These are phyloP conservation scores for Wallacemonas sp. DNA, from an alignment of 208 protist genomes.

Conservation along the genomic window DNA sequence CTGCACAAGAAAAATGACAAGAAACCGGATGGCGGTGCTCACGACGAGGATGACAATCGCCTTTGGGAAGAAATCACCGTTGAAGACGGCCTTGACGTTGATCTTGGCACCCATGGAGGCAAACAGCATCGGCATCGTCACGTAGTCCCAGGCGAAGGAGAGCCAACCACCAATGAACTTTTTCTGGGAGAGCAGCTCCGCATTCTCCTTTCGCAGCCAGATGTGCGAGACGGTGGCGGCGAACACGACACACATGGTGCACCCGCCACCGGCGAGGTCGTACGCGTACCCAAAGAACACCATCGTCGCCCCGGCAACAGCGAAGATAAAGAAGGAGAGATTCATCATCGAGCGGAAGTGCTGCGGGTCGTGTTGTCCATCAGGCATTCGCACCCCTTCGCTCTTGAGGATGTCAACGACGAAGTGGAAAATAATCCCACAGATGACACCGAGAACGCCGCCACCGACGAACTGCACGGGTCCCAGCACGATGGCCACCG, in stretches of 20 bases:
- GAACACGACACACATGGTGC: slow-evolving; percentile 76
- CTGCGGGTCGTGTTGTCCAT: slow-evolving; percentile 48
- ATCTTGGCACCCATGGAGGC: slow-evolving; percentile 75
- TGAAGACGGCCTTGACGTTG: slow-evolving; percentile 60
- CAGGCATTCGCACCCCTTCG: slow-evolving; percentile 66
- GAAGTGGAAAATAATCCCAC: slow-evolving; percentile 65
- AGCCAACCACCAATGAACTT: slow-evolving; percentile 62
- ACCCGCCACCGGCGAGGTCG: slow-evolving; percentile 64
- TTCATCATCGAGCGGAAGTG: slow-evolving; percentile 62
- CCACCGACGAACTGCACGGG: slow-evolving; percentile 77
- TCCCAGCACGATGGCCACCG: slow-evolving; percentile 50
- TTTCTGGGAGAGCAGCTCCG: slow-evolving; percentile 64
- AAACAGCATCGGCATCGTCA: slow-evolving; percentile 74
- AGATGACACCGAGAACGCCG: slow-evolving; percentile 42
- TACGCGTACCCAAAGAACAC: slow-evolving; percentile 67
- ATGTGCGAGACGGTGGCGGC: slow-evolving; percentile 71
- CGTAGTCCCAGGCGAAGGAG: slow-evolving; percentile 67
- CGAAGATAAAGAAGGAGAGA: slow-evolving; percentile 56
- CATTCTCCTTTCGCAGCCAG: slow-evolving; percentile 39
- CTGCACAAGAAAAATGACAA: slow-evolving; percentile 53
- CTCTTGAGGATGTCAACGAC: slow-evolving; percentile 71
- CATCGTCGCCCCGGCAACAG: slow-evolving; percentile 46
- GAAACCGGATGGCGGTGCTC: slow-evolving; percentile 54
- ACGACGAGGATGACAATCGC: slow-evolving; percentile 54
- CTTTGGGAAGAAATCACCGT: slow-evolving; percentile 61